Evolutionary conservation across 2,329 filamentous ascomycete species (phyloP).

Genomic region (Xylariaceae sp.): DNA sequence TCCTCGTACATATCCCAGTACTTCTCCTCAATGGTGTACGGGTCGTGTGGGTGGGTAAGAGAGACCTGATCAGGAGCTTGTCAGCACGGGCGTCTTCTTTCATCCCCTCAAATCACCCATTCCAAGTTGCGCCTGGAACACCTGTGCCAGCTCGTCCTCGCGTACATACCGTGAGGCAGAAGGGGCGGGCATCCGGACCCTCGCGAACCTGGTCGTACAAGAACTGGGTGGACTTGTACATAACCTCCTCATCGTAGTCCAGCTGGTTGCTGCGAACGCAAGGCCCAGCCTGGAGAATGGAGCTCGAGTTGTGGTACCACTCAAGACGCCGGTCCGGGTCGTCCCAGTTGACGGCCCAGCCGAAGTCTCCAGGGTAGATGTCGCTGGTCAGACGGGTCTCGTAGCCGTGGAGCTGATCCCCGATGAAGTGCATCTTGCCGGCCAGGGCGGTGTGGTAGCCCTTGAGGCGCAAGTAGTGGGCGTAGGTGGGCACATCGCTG

Average conservation of each 20-base stretch:
- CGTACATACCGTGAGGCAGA: constrained; percentile 69
- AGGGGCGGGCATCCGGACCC: constrained; percentile 65
- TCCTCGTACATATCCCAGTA: constrained; percentile 90
- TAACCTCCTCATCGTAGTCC: constrained; percentile 93
- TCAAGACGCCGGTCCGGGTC: constrained; percentile 77
- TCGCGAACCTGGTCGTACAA: constrained; percentile 86
- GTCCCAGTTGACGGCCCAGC: constrained; percentile 95
- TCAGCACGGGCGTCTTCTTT: constrained; percentile 2
- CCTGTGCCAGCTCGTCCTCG: no score
- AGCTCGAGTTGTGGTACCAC: constrained; percentile 96
- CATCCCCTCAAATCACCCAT: no score
- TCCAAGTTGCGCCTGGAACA: no score
- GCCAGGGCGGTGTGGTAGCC: constrained; percentile 88
- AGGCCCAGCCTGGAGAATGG: constrained; percentile 80
- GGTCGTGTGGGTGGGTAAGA: constrained; percentile 89
- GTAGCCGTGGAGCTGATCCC: constrained; percentile 90
- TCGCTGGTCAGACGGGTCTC: constrained; percentile 89
- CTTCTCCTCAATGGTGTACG: constrained; percentile 87
- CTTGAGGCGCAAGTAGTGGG: constrained; percentile 77
- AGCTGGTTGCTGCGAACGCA: constrained; percentile 91
- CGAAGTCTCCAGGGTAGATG: constrained; percentile 90
- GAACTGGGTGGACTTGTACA: constrained; percentile 85
- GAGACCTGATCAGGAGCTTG: constrained; percentile 48
- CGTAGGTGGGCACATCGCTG: constrained; percentile 82
- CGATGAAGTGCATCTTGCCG: constrained; percentile 97